These are phyloP conservation scores for Cladosporium sp. DNA, from an alignment of 2,329 filamentous ascomycete species.

Conservation along the genomic window DNA sequence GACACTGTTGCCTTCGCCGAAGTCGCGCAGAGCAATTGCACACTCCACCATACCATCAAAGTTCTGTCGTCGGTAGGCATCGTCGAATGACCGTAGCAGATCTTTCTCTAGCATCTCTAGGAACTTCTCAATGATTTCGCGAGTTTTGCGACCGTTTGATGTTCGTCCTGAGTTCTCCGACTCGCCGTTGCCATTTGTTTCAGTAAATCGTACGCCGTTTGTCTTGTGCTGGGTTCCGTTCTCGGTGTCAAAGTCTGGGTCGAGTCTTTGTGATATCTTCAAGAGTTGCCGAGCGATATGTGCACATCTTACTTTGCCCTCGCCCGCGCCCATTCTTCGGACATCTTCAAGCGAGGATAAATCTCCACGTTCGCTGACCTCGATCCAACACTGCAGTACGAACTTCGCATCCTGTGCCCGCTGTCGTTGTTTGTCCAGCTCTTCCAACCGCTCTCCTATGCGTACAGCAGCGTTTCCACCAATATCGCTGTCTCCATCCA, in stretches of 20 bases:
- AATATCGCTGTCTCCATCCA: constrained; percentile 58
- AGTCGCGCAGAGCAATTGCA: constrained; percentile 88
- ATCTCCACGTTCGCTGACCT: constrained; percentile 87
- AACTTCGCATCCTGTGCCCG: constrained; percentile 92
- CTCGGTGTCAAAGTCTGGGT: constrained; percentile 58
- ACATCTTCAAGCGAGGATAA: constrained; percentile 87
- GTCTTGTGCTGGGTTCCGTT: constrained; percentile 29
- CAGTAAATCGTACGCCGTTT: constrained; percentile 32
- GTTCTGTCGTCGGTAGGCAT: constrained; percentile 91
- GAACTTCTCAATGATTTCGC: constrained; percentile 94
- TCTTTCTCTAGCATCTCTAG: constrained; percentile 95
- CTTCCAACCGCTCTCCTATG: constrained; percentile 90
- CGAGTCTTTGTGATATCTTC: constrained; percentile 88
- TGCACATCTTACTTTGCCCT: constrained; percentile 91
- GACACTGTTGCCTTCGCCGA: constrained; percentile 92
- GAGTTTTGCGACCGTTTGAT: constrained; percentile 33
- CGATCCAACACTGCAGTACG: constrained; percentile 93
- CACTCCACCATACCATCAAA: constrained; percentile 99
- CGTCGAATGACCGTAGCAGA: constrained; percentile 91
- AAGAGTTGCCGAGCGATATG: constrained; percentile 91
- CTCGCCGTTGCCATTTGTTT: constrained; percentile 52
- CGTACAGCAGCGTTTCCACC: constrained; percentile 90
- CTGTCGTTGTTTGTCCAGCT: constrained; percentile 87
- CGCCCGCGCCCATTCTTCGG: constrained; percentile 76
- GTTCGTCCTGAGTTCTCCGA: constrained; percentile 48